These are phyloP conservation scores for Backusella parvicylindrica DNA, from an alignment of 192 early-diverging fungal genomes.

Conservation along the genomic window DNA sequence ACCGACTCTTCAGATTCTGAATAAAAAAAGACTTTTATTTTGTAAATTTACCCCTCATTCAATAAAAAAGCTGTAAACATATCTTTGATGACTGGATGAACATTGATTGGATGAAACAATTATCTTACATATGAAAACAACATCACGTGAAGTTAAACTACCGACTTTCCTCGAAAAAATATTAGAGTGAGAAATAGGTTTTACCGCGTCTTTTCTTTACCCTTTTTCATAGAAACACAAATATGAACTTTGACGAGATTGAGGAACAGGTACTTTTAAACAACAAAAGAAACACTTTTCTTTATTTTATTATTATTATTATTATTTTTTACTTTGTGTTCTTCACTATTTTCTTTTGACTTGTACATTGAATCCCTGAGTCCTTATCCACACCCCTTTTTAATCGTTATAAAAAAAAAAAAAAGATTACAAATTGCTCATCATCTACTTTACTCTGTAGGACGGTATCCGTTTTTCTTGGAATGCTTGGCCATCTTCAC, in stretches of 20 bases:
- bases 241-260: conserved; percentile 81
- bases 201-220: not conserved
- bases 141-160: not conserved
- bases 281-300: not conserved
- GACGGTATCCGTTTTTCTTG: conserved; percentile 96
- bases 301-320: too few species aligned
- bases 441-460: conserved; percentile 8
- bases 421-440: not conserved
- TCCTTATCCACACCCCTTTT: not conserved
- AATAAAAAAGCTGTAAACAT: not conserved
- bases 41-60: too few species aligned
- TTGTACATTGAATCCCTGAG: not conserved
- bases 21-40: not conserved
- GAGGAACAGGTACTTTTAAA: conserved; percentile 66
- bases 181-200: not conserved
- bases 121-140: not conserved
- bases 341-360: not conserved
- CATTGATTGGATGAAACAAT: not conserved
- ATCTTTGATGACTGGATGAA: not conserved
- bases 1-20: not conserved
- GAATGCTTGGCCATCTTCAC: conserved; percentile 95
- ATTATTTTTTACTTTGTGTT: too few species aligned
- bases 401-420: not conserved
- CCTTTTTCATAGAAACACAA: not conserved
- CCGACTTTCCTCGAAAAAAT: not conserved